Evolutionary conservation across 352 stramenopile genomes (phyloP), one percentile per base, ranked within the genome.

Genomic region (Thraustochytrium striatum): DNA sequence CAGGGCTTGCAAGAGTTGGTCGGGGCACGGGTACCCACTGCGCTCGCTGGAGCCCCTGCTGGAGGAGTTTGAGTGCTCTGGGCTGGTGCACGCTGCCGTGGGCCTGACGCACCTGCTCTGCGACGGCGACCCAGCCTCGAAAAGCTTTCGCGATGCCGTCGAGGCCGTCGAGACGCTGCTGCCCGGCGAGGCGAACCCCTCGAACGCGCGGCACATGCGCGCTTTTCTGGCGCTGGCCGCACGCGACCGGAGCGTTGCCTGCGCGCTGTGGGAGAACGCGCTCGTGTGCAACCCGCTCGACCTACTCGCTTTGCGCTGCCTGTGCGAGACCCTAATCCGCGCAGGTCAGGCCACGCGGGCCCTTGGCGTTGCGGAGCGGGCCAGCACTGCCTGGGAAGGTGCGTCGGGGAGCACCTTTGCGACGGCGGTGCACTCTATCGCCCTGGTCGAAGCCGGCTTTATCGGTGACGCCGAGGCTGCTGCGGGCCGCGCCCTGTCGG

Each of bases 281-380:
- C 25, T 75, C 11, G 32, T 75, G 33, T 5, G 7, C 8, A 75
- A 75, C 47, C 65, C 65, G 30, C 68, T 33, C 35, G n/a, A 75
- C 41, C n/a, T 61, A 7, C 9, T 75, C n/a, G 65, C 65, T 21
- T 30, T 75, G 25, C 43, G 44, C 32, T 32, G 41, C 30, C 44
- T 75, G 13, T 32, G 39, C 30, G 52, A 38, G 25, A n/a, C 52
- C n/a, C 36, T 61, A 2, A 52, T 61, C 41, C 32, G 44, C 11
- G 41, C 21, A 8, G 65, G 65, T 3, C 11, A 61, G 1, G 9
- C 39, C 35, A 43, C 52, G 8, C 36, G 58, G 19, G n/a, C 41
- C 1, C 35, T 25, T 5, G 50, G 59, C 35, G 8, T 52, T 7
- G 5, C 28, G 30, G 41, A 30, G 9, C 21, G 50, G 59, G 35